Conservation (phyloP, 2,329 filamentous ascomycete species). For the Neurospora sp. region DNA sequence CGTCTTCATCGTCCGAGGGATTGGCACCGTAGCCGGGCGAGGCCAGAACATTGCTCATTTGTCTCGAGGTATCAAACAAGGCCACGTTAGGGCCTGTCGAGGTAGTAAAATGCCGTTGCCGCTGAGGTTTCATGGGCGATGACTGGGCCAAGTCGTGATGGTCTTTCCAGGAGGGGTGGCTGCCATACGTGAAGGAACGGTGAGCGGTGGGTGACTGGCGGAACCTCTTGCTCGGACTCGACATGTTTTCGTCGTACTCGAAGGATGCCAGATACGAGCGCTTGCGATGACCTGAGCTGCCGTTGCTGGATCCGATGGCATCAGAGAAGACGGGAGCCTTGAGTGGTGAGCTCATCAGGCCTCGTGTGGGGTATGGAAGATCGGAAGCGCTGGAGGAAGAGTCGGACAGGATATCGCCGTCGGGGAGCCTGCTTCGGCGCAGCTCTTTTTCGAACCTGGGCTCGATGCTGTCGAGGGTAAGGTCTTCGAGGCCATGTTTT, state of each 20-base stretch:
- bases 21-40: constrained; percentile 49
- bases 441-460: constrained; percentile 73
- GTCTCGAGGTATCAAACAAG: constrained; percentile 65
- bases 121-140: constrained; percentile 71
- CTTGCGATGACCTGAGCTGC: constrained; percentile 56
- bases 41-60: constrained; percentile 54
- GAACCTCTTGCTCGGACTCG: constrained; percentile 58
- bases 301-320: constrained; percentile 61
- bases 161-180: constrained; percentile 62
- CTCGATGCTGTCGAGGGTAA: constrained; percentile 78
- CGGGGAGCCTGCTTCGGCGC: constrained; percentile 58
- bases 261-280: constrained; percentile 52
- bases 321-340: constrained; percentile 80
- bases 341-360: constrained; percentile 76
- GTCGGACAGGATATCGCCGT: constrained; percentile 72
- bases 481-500: constrained; percentile 87
- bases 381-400: constrained; percentile 80
- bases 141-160: constrained; percentile 71
- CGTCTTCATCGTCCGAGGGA: constrained; percentile 73
- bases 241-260: constrained; percentile 33
- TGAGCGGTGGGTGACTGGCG: constrained; percentile 54
- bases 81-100: constrained; percentile 63
- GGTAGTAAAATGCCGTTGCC: constrained; percentile 65
- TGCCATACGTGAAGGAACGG: constrained; percentile 42
- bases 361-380: constrained; percentile 55